phyloP scores from a whole-genome alignment of 129 eudicot species.

The Artemisia argyi region DNA sequence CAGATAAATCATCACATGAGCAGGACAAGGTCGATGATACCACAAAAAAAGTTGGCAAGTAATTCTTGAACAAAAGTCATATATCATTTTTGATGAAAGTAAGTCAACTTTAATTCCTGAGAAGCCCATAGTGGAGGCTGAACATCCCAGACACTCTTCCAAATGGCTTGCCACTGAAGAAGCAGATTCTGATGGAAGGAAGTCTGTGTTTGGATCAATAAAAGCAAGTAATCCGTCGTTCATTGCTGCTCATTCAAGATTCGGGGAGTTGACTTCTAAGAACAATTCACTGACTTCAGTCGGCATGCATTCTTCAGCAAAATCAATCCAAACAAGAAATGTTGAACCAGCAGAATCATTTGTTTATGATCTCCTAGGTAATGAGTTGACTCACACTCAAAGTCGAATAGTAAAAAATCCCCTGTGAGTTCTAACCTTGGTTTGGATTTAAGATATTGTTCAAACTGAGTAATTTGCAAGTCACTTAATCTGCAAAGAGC shows the following conservation, averaged over 20 bases:
- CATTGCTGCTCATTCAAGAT: conserved; percentile 77
- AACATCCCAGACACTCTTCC: conserved; percentile 36
- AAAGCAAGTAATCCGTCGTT: conserved; percentile 66
- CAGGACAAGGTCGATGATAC: conserved; percentile 28
- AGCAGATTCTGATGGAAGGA: conserved; percentile 56
- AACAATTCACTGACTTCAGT: conserved; percentile 9
- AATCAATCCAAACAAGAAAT: conserved; percentile 17
- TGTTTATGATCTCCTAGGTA: conserved; percentile 27
- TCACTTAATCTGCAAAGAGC: conserved; percentile 87
- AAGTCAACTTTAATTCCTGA: conserved; percentile 17
- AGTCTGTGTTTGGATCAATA: conserved; percentile 44
- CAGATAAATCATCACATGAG: conserved; percentile 21
- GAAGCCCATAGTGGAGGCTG: conserved; percentile 36
- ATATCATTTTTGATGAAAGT: conserved; percentile 10
- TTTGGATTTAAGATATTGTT: conserved; percentile 55
- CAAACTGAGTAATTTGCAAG: conserved; percentile 89
- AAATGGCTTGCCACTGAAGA: conserved; percentile 46
- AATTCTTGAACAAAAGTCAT: neutral
- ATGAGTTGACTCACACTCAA: conserved; percentile 43
- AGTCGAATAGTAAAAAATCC: conserved; percentile 54
- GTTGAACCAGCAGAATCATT: conserved; percentile 27
- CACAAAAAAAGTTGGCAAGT: conserved; percentile 25
- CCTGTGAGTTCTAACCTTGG: conserved; percentile 58
- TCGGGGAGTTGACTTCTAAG: conserved; percentile 55
- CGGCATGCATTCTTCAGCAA: conserved; percentile 25